A percentile compares a stretch with the other conserved stretches of the same genome.
Evolutionary conservation across 2,329 filamentous ascomycete genomes (phyloP).

Genomic region (Aspergillus costaricaensis): DNA sequence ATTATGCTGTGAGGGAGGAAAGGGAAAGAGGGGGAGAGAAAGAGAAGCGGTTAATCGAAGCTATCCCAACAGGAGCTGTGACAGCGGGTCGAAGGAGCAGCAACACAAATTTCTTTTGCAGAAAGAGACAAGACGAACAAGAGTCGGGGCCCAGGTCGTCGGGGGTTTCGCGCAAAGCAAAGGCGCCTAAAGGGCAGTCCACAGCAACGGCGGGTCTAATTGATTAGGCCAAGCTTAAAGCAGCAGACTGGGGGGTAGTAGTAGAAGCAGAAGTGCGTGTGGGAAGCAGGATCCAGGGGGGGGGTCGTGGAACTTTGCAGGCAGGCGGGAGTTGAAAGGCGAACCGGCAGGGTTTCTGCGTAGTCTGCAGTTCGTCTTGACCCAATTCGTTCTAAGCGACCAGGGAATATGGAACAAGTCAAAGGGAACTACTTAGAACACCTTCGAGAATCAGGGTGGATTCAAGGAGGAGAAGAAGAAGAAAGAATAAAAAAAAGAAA

Average conservation of each 20-base stretch:
- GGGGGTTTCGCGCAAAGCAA: constrained; percentile 28
- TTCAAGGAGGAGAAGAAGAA: constrained; percentile 8
- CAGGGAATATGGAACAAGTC: constrained; percentile 2
- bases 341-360: constrained; percentile 4
- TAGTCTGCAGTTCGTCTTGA: constrained; percentile 4
- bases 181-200: constrained; percentile 28
- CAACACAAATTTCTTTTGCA: constrained; percentile 32
- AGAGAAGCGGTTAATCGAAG: constrained; percentile 24
- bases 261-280: neutral
- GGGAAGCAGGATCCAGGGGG: constrained; percentile 21
- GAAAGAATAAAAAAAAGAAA: neutral
- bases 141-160: constrained; percentile 30
- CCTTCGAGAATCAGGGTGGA: constrained; percentile 14
- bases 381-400: constrained; percentile 3
- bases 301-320: constrained; percentile 24
- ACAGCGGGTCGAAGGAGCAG: constrained; percentile 26
- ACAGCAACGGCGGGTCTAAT: constrained; percentile 32
- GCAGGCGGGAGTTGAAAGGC: constrained; percentile 20
- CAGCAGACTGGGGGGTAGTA: constrained; percentile 18
- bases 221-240: constrained; percentile 33
- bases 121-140: constrained; percentile 21
- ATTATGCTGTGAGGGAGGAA: constrained; percentile 14
- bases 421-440: constrained; percentile 12
- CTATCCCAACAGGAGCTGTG: constrained; percentile 25
- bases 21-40: constrained; percentile 5